Evolutionary conservation across 805 yeast genomes (phyloP).

Genomic region (Priceomyces melissophilus): DNA sequence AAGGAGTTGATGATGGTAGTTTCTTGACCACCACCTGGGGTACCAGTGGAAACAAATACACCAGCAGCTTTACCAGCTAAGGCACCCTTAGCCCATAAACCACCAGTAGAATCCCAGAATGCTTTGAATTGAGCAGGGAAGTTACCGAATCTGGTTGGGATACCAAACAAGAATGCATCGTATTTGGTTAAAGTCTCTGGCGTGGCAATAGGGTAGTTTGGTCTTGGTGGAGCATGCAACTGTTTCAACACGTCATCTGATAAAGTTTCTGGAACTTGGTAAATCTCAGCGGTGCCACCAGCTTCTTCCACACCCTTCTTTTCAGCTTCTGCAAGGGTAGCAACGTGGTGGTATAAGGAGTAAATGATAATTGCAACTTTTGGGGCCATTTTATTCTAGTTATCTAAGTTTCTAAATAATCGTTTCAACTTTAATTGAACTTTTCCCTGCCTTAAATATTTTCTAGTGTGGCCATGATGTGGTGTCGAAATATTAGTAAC

Average conservation of each 20-base stretch:
- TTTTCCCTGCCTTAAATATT: too few relatives aligned
- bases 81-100: conserved; percentile 73
- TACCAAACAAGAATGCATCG: conserved; percentile 82
- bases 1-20: conserved; percentile 60
- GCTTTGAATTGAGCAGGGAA: conserved; percentile 75
- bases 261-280: conserved; percentile 74
- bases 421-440: too few relatives aligned
- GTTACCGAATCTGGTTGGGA: conserved; percentile 84
- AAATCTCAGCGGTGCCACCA: conserved; percentile 67
- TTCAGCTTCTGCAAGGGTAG: conserved; percentile 61
- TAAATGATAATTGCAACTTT: conserved; percentile 49
- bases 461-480: too few relatives aligned
- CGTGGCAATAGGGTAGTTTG: conserved; percentile 57
- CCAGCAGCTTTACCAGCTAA: conserved; percentile 73
- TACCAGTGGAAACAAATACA: conserved; percentile 68
- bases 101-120: conserved; percentile 77
- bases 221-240: conserved; percentile 59
- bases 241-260: conserved; percentile 50
- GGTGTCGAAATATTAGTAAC: too few relatives aligned
- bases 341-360: conserved; percentile 78
- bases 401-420: too few relatives aligned
- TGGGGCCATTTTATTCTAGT: conserved; percentile 29
- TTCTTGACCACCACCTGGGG: conserved; percentile 84
- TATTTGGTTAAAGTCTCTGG: conserved; percentile 54
- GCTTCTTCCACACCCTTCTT: conserved; percentile 67